Percentiles rank a stretch among this genome's conserved stretches.
Conservation (phyloP, 805 yeast species). For the Kuraishia piskuri region DNA sequence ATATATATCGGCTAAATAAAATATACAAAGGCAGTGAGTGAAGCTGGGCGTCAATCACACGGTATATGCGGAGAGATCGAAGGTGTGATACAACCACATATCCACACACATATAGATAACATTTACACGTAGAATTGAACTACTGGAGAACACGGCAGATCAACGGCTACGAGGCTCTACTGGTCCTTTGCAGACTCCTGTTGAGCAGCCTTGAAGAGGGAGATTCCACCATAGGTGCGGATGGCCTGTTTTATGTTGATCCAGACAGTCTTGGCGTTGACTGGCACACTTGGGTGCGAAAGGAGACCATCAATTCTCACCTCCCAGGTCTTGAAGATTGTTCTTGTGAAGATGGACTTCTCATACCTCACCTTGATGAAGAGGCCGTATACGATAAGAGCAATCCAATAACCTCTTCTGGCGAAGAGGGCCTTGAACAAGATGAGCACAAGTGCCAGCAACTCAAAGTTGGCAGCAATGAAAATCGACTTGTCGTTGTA, state of each 20-base stretch:
- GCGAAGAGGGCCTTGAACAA: constrained; percentile 38
- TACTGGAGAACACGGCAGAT: too few species aligned
- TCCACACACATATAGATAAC: neutral
- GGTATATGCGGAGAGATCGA: too few species aligned
- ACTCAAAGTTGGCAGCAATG: constrained; percentile 51
- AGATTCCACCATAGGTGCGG: constrained; percentile 11
- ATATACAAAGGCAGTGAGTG: too few species aligned
- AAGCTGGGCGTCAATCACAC: too few species aligned
- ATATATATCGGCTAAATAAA: too few species aligned
- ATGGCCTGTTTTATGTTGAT: constrained; percentile 29
- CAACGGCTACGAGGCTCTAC: too few species aligned
- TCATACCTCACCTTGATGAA: constrained; percentile 77
- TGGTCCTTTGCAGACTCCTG: neutral
- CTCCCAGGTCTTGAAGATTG: constrained; percentile 60
- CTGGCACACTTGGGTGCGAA: constrained; percentile 46
- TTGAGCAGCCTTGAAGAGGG: neutral
- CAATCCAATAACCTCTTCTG: constrained; percentile 53
- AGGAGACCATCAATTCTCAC: constrained; percentile 49
- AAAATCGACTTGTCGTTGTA: constrained; percentile 54
- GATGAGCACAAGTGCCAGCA: constrained; percentile 15
- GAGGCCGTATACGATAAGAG: constrained; percentile 41
- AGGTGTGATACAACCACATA: too few species aligned
- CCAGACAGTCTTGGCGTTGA: constrained; percentile 41
- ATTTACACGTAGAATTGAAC: neutral
- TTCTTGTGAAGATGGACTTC: constrained; percentile 63